Base-by-base conservation (phyloP, 768 basidiomycete species). In the Omphalotus guepiniiformis region DNA sequence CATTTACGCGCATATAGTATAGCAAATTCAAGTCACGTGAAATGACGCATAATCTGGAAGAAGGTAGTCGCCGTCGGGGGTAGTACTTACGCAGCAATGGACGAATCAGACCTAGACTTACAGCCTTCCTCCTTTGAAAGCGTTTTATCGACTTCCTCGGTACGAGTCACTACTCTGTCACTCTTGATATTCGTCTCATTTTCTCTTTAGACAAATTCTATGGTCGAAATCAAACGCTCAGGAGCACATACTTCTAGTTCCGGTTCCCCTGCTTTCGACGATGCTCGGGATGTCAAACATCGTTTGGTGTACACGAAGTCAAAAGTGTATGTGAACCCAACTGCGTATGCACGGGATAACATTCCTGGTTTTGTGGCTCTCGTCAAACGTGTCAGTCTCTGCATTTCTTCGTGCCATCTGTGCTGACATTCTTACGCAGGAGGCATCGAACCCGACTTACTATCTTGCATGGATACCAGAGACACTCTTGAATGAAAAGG, bases 241-340 rank as follows among this genome's bases (percentile, higher is more conserved):
- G 67, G 69, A 47, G 49, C 56, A 38, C 53, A 59, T 39, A 42
- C 48, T 42, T 43, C 59, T 44, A 57, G 58, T 49, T 46, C 42
- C 37, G 22, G 32, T 18, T 29, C 37, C 25, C 47, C 38, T 32
- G 32, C 11, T 6, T 38, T 29, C 39, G 50, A 46, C 55, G 13
- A 26, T 21, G 39, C 47, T 0, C 73, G 78, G 47, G 82, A 85
- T 55, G 82, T 82, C 56, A 82, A 79, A 63, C 79, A 81, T 61
- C 74, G 88, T 37, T 73, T 97, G 39, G 63, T 97, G 12, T 96
- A 92, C 57, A 86, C 83, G 64, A 96, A 95, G 63, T 90, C 87
- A 34, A 94, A 93, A 63, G 95, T 97, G 37, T 93, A 95, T 61
- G 83, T 99, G 36, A 91, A 97, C 56, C 96, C 96, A 0, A 95